phyloP scores from a whole-genome alignment of 1,139 yeast genomes.

The Protomyces macrosporus region DNA sequence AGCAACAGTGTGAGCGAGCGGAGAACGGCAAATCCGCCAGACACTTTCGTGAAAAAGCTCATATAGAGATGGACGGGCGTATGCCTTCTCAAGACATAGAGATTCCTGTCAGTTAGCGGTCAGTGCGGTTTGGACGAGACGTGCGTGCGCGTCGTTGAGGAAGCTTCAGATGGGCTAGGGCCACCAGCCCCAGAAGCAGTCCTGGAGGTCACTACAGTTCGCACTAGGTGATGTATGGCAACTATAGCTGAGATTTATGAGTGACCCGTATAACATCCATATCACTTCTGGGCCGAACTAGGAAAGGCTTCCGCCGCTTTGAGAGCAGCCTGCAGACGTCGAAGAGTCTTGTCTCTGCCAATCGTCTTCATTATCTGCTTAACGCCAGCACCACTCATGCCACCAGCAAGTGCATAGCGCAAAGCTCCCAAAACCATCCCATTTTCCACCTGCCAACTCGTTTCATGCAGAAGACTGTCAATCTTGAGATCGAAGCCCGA shows the following conservation, averaged over 20 bases:
- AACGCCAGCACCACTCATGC: constrained; percentile 18
- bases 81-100: too few species aligned
- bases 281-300: too few species aligned
- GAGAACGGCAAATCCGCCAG: constrained; percentile 3
- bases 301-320: too few species aligned
- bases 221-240: too few species aligned
- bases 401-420: constrained; percentile 23
- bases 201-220: too few species aligned
- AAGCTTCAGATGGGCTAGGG: too few species aligned
- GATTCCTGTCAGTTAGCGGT: too few species aligned
- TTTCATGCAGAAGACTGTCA: constrained; percentile 12
- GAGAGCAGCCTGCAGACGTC: neutral
- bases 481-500: constrained; percentile 18
- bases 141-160: too few species aligned
- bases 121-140: too few species aligned
- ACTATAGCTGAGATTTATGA: too few species aligned
- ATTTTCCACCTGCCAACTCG: neutral
- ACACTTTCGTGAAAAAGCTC: neutral
- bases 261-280: too few species aligned
- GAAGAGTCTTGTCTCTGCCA: constrained; percentile 4
- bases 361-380: constrained; percentile 20
- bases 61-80: neutral
- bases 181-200: too few species aligned
- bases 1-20: neutral
- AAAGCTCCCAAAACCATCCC: constrained; percentile 17